Evolutionary conservation across 2,329 filamentous ascomycete species (phyloP).

Genomic region (Blumeriella jaapii): DNA sequence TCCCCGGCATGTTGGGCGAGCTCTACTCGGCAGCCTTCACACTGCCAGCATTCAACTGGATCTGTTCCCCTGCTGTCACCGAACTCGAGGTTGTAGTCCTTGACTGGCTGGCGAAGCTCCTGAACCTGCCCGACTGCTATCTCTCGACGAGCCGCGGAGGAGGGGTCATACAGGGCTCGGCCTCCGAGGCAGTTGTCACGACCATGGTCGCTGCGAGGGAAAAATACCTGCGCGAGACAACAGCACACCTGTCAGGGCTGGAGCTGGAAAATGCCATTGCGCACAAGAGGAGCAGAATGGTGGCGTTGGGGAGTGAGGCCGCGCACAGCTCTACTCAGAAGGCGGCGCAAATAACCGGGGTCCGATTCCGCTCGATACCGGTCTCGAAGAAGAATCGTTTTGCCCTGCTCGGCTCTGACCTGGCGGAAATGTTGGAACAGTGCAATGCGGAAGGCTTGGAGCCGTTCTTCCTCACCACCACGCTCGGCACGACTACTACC

Average conservation of each 20-base stretch:
- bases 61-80: conserved; percentile 83
- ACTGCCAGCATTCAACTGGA: conserved; percentile 92
- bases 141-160: conserved; percentile 64
- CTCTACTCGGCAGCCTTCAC: conserved; percentile 85
- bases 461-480: conserved; percentile 79
- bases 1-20: conserved; percentile 79
- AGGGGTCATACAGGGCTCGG: conserved; percentile 88
- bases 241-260: conserved; percentile 37
- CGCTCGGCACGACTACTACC: conserved; percentile 76
- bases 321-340: conserved; percentile 81
- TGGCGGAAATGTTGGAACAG: conserved; percentile 51
- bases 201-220: conserved; percentile 82
- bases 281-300: conserved; percentile 55
- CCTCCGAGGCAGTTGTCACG: conserved; percentile 77
- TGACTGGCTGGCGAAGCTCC: conserved; percentile 76
- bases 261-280: conserved; percentile 61
- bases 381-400: conserved; percentile 52
- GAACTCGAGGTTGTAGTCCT: conserved; percentile 88
- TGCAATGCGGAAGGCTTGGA: conserved; percentile 59
- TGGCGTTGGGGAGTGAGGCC: conserved; percentile 69
- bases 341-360: conserved; percentile 73
- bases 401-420: conserved; percentile 52
- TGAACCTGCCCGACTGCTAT: conserved; percentile 64
- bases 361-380: conserved; percentile 63
- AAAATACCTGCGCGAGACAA: conserved; percentile 54